phyloP scores from a whole-genome alignment of 139 green algal genomes.

The Closterium sp. region DNA sequence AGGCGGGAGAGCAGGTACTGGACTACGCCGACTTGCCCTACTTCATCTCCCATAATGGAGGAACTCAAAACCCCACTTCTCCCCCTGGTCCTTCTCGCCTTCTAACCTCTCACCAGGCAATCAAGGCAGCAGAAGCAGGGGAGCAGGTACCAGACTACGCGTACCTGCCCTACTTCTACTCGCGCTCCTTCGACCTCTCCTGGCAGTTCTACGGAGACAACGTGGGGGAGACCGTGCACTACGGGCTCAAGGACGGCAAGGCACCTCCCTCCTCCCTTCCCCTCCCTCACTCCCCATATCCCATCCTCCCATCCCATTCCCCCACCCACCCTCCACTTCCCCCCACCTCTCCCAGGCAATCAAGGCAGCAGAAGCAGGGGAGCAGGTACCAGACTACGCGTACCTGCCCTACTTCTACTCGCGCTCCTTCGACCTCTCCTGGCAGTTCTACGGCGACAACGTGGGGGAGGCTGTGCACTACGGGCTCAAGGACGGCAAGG shows the following conservation, averaged over 20 bases:
- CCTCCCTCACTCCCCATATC: no score
- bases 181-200: constrained; percentile 73
- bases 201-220: constrained; percentile 69
- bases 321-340: background rate
- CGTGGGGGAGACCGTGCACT: constrained; percentile 59
- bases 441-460: constrained; percentile 64
- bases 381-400: constrained; percentile 65
- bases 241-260: constrained; percentile 60
- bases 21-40: constrained; percentile 88
- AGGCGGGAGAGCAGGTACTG: constrained; percentile 22
- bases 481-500: constrained; percentile 53
- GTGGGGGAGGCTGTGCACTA: constrained; percentile 61
- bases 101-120: no score
- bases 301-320: no score
- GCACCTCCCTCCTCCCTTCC: no score
- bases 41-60: no score
- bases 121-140: no score
- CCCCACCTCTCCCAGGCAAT: background rate
- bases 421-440: constrained; percentile 78
- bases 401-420: constrained; percentile 93
- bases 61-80: background rate
- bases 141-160: no score
- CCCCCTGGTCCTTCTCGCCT: background rate
- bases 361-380: constrained; percentile 32
- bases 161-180: no score